Evolutionary conservation across 352 stramenopile genomes (phyloP).

Genomic region (Phytophthora chlamydospora): DNA sequence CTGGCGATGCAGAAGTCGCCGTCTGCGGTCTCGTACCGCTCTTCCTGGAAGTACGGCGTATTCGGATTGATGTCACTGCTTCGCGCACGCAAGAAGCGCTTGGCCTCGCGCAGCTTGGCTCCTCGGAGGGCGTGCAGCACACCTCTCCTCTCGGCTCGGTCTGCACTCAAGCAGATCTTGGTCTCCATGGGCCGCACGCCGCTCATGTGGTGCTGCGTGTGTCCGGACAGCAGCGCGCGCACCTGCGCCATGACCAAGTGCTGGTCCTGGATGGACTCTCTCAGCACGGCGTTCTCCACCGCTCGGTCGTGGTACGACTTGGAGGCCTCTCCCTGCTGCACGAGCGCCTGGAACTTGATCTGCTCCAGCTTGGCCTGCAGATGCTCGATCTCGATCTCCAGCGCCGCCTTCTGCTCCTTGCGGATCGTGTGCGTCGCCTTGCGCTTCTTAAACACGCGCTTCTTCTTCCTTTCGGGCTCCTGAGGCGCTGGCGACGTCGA

Average conservation of each 20-base stretch:
- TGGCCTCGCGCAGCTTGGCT: slow-evolving; percentile 33
- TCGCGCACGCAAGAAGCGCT: slow-evolving; percentile 40
- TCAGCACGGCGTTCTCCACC: slow-evolving; percentile 34
- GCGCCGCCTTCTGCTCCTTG: slow-evolving; percentile 46
- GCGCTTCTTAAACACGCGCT: slow-evolving; percentile 42
- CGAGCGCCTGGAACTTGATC: slow-evolving; percentile 43
- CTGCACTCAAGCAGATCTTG: slow-evolving; percentile 33
- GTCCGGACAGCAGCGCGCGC: slow-evolving; percentile 32
- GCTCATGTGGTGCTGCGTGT: slow-evolving; percentile 31
- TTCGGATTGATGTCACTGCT: slow-evolving; percentile 29
- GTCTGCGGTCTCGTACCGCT: slow-evolving; percentile 45
- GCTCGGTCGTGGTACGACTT: slow-evolving; percentile 25
- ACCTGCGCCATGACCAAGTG: slow-evolving; percentile 38
- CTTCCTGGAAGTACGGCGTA: slow-evolving; percentile 37
- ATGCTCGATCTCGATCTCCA: slow-evolving; percentile 37
- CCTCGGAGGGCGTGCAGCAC: slow-evolving; percentile 31
- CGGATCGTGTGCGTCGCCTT: slow-evolving; percentile 46
- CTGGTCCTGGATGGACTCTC: slow-evolving; percentile 37
- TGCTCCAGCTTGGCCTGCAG: slow-evolving; percentile 37
- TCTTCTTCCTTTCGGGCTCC: slow-evolving; percentile 27
- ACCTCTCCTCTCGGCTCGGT: slow-evolving; percentile 29
- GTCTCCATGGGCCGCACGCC: slow-evolving; percentile 37
- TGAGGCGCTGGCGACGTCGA: background rate
- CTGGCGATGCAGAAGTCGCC: slow-evolving; percentile 52
- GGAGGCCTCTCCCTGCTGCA: slow-evolving; percentile 31